phyloP scores from a whole-genome alignment of 2,329 filamentous ascomycete species.

The Penicillium occitanis region DNA sequence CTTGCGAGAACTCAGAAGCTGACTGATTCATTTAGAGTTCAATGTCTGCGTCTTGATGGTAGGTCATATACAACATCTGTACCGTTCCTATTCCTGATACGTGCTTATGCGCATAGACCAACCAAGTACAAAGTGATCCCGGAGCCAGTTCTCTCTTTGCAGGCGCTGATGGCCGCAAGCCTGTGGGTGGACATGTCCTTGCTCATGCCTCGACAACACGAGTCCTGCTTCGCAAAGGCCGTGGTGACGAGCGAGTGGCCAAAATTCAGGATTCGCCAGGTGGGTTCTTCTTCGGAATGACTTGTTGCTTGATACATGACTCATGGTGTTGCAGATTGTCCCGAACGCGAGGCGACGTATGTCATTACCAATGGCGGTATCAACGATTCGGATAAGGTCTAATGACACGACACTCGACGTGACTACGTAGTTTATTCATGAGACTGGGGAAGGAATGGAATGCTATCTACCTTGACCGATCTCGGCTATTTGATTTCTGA shows the following conservation, averaged over 20 bases:
- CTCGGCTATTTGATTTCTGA: not conserved
- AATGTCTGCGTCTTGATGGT: slow-evolving; percentile 66
- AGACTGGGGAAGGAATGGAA: not conserved
- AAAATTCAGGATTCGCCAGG: slow-evolving; percentile 68
- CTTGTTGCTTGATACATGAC: slow-evolving; percentile 4
- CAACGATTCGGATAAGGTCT: slow-evolving; percentile 65
- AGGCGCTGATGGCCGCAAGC: slow-evolving; percentile 66
- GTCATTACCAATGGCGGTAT: slow-evolving; percentile 69
- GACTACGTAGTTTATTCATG: not conserved
- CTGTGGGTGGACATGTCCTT: slow-evolving; percentile 66
- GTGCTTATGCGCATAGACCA: slow-evolving; percentile 51
- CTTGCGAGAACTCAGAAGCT: not conserved
- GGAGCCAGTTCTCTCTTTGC: slow-evolving; percentile 67
- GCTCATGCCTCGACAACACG: slow-evolving; percentile 68
- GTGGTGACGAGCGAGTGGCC: slow-evolving; percentile 68
- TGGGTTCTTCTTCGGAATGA: slow-evolving; percentile 33
- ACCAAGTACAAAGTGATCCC: slow-evolving; percentile 70
- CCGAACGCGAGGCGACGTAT: slow-evolving; percentile 68
- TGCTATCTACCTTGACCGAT: not conserved
- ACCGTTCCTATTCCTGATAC: not conserved
- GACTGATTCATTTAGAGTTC: slow-evolving; percentile 54
- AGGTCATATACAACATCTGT: slow-evolving; percentile 21
- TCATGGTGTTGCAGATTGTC: slow-evolving; percentile 55
- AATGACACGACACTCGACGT: not conserved
- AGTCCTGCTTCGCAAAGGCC: slow-evolving; percentile 65